phyloP scores from a whole-genome alignment of 768 basidiomycete species.

The Leccinum sublutescens region DNA sequence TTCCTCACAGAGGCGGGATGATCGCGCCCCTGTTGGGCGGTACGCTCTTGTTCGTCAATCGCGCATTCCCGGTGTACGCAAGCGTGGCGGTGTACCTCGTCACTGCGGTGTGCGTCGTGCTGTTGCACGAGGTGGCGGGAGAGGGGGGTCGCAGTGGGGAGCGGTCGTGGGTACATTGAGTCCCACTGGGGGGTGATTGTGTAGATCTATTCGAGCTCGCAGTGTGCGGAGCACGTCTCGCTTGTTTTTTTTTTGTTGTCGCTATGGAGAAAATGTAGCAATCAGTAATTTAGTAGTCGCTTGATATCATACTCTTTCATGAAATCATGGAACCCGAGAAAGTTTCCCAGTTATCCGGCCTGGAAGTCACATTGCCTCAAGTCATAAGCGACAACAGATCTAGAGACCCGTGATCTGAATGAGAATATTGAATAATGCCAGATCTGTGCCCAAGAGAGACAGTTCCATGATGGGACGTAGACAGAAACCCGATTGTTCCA shows the following conservation, averaged over 20 bases:
- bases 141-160: constrained; percentile 14
- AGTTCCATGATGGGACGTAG: no score
- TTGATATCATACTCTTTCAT: no score
- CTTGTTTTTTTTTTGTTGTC: background rate
- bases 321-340: no score
- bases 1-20: constrained; percentile 71
- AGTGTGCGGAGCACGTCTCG: background rate
- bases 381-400: no score
- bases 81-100: constrained; percentile 65
- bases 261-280: background rate
- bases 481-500: no score
- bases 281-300: no score
- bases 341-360: no score
- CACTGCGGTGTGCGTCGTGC: constrained; percentile 60
- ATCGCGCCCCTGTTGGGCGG: constrained; percentile 83
- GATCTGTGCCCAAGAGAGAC: no score
- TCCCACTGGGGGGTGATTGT: background rate
- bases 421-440: no score
- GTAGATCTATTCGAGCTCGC: background rate
- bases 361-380: no score
- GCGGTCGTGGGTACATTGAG: background rate
- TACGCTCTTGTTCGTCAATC: constrained; percentile 60
- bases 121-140: constrained; percentile 49
- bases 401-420: no score
- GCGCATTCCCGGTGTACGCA: constrained; percentile 72